Evolutionary conservation across 371 early-diverging fungal genomes (phyloP).

Genomic region (Rhizopus stolonifer): DNA sequence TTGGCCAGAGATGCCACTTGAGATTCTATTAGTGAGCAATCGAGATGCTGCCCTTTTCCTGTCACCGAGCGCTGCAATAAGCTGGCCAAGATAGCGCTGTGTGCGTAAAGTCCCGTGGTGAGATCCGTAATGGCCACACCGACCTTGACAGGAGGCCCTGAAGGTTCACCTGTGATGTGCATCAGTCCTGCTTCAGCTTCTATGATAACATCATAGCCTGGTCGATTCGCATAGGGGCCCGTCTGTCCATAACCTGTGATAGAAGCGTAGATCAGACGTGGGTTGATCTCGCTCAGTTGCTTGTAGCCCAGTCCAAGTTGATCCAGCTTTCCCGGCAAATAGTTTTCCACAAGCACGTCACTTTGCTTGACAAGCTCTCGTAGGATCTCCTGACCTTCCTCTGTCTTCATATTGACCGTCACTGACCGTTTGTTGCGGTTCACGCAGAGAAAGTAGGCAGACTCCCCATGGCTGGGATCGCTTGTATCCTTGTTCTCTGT

Average conservation of each 20-base stretch:
- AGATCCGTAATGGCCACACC: slow-evolving; percentile 93
- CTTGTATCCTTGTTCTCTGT: slow-evolving; percentile 42
- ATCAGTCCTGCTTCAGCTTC: slow-evolving; percentile 94
- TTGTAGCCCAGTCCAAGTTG: slow-evolving; percentile 79
- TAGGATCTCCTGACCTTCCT: slow-evolving; percentile 65
- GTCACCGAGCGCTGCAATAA: slow-evolving; percentile 69
- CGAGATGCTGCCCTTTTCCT: slow-evolving; percentile 80
- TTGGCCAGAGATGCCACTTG: slow-evolving; percentile 89
- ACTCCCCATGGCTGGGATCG: slow-evolving; percentile 54
- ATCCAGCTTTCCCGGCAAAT: slow-evolving; percentile 83
- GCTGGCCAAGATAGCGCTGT: slow-evolving; percentile 88
- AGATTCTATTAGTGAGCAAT: slow-evolving; percentile 81
- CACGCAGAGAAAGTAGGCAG: slow-evolving; percentile 87
- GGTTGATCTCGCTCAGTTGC: slow-evolving; percentile 66
- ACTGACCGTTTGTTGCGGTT: slow-evolving; percentile 92
- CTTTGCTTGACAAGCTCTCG: slow-evolving; percentile 63
- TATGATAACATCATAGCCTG: slow-evolving; percentile 94
- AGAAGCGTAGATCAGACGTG: slow-evolving; percentile 84
- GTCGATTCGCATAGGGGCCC: slow-evolving; percentile 77
- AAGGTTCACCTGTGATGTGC: slow-evolving; percentile 91
- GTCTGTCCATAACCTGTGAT: slow-evolving; percentile 87
- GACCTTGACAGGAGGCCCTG: slow-evolving; percentile 87
- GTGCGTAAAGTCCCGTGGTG: slow-evolving; percentile 83
- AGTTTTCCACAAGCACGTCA: slow-evolving; percentile 91
- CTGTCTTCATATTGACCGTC: slow-evolving; percentile 78